Conservation (phyloP, 1,284 basidiomycete genomes). For the Lentinus polychrous region DNA sequence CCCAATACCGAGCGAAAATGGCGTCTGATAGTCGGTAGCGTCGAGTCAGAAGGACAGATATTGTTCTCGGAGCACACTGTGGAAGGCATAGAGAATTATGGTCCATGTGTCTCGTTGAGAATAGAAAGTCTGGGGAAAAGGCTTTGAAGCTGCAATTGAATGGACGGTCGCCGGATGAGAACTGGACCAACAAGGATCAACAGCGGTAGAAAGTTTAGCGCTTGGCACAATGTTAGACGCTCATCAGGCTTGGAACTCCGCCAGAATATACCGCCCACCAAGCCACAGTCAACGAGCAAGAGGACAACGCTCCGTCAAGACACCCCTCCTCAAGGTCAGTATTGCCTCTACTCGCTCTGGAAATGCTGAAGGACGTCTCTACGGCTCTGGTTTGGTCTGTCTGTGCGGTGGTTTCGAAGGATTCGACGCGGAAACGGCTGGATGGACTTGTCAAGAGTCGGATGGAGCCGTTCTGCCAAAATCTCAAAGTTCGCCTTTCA, state of each 20-base stretch:
- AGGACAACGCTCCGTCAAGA: constrained; percentile 20
- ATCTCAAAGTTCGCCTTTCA: constrained; percentile 11
- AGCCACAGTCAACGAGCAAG: constrained; percentile 6
- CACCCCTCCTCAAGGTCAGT: constrained; percentile 32
- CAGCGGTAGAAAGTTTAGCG: neutral
- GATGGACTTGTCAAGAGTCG: constrained; percentile 19
- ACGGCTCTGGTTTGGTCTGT: constrained; percentile 12
- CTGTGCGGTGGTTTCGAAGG: constrained; percentile 12
- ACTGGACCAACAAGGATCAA: constrained; percentile 2
- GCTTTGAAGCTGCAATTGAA: no score
- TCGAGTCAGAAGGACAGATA: no score
- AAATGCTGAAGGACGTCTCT: constrained; percentile 16
- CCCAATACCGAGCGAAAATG: no score
- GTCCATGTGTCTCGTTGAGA: no score
- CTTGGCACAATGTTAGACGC: neutral
- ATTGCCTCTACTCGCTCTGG: constrained; percentile 15
- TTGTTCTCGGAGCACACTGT: no score
- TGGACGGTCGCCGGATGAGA: no score
- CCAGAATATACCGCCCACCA: constrained; percentile 3
- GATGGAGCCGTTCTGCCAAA: constrained; percentile 24
- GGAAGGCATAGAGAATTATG: no score
- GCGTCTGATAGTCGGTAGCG: no score
- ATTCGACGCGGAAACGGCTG: constrained; percentile 24
- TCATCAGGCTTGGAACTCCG: constrained; percentile 6
- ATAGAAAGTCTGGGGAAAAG: no score